phyloP scores from a whole-genome alignment of 768 basidiomycete species.

The Boletellus ananiceps region DNA sequence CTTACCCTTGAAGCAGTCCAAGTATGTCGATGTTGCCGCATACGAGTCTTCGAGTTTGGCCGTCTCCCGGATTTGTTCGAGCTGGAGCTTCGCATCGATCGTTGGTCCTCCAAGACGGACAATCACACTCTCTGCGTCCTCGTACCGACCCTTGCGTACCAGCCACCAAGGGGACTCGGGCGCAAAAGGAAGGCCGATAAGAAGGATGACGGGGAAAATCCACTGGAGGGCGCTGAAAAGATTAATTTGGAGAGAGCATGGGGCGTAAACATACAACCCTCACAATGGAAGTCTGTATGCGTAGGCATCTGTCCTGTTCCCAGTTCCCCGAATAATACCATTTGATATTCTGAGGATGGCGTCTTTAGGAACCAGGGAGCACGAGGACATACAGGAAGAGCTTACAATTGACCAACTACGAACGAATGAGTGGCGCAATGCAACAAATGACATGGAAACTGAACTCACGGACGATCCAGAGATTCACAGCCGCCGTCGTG shows the following conservation, averaged over 20 bases:
- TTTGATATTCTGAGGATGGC: slow-evolving; percentile 15
- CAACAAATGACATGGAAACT: background rate
- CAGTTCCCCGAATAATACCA: slow-evolving; percentile 22
- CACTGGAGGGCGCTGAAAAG: slow-evolving; percentile 27
- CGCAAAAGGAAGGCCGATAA: slow-evolving; percentile 29
- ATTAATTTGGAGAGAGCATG: background rate
- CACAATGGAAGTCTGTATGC: slow-evolving; percentile 28
- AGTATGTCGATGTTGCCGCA: slow-evolving; percentile 25
- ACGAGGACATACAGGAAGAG: too few relatives aligned
- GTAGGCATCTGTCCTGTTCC: slow-evolving; percentile 16
- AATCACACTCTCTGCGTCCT: slow-evolving; percentile 22
- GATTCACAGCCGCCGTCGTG: slow-evolving; percentile 23
- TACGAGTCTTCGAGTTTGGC: slow-evolving; percentile 28
- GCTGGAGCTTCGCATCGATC: slow-evolving; percentile 21
- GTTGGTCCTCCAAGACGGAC: slow-evolving; percentile 17
- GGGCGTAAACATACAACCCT: background rate
- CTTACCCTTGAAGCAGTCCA: slow-evolving; percentile 31
- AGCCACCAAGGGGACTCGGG: slow-evolving; percentile 35
- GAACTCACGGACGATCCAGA: slow-evolving; percentile 26
- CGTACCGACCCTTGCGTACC: slow-evolving; percentile 26
- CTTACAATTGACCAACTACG: slow-evolving; percentile 24
- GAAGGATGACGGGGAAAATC: slow-evolving; percentile 30
- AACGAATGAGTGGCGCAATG: background rate
- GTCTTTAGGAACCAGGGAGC: background rate
- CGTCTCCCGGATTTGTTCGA: slow-evolving; percentile 26